phyloP scores from a whole-genome alignment of 148 eudicot genomes.

The Fagopyrum homotropicum region DNA sequence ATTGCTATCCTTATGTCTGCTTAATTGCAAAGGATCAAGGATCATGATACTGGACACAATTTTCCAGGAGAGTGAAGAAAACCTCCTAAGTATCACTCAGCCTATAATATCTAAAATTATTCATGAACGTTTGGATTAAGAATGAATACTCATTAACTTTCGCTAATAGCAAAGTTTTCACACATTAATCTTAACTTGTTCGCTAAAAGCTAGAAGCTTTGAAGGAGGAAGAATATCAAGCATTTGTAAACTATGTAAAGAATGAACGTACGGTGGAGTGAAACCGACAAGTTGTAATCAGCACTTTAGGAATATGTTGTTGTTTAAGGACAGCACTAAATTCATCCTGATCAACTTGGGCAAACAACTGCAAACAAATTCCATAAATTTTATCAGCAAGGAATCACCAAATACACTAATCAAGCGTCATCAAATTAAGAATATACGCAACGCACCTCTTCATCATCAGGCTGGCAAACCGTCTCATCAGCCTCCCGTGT shows the following conservation, averaged over 20 bases:
- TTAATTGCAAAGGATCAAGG: background rate
- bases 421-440: background rate
- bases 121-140: background rate
- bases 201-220: background rate
- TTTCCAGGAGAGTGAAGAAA: background rate
- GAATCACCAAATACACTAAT: background rate
- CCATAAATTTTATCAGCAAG: background rate
- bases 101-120: background rate
- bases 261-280: slow-evolving; percentile 60
- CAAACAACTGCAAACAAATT: slow-evolving; percentile 57
- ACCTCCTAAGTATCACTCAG: background rate
- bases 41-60: background rate
- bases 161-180: background rate
- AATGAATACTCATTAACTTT: background rate
- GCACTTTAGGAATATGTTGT: slow-evolving; percentile 48
- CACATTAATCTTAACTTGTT: background rate
- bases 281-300: slow-evolving; percentile 85
- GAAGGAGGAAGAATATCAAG: background rate
- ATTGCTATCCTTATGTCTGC: background rate
- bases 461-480: slow-evolving; percentile 83
- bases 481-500: slow-evolving; percentile 87
- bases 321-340: slow-evolving; percentile 61
- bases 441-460: slow-evolving; percentile 42
- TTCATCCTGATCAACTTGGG: slow-evolving; percentile 78
- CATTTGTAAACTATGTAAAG: background rate